Evolutionary conservation across 257 asterid species (phyloP), one percentile per base, ranked within the genome.

Genomic region (Rubia yunnanensis): DNA sequence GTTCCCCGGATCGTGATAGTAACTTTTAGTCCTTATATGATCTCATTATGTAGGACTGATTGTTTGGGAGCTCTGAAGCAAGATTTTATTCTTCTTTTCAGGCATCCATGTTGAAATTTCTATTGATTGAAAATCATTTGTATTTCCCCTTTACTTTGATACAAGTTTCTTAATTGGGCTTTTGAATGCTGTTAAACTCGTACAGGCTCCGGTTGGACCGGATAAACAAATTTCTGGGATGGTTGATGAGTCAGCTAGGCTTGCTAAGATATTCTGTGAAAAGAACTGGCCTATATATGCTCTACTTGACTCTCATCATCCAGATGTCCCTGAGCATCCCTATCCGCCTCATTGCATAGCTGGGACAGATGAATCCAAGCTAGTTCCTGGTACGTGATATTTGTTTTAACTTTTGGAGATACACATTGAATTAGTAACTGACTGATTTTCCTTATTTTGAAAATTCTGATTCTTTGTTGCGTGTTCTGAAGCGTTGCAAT

Each of bases 291-390:
- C 99, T 31, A 60, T 92, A 14, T 89, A 70, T 73, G 94, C 89
- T 70, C 50, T 92, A 17, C 78, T 82, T 65, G 96, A 92, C 58
- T 55, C 89, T 65, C 99, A 92, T 73, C 86, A 84, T 78, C 95
- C 95, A 1, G 88, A 92, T 77, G 53, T 92, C 63, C 97, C 96
- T 1, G 97, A 92, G 79, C 92, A 81, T 34, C 99, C 97, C 20
- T 74, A 86, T 81, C 99, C 99, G 71, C 95, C 96, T 74, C 97
- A 92, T 80, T 92, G 99, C 64, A 79, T 89, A 39, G 63, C 68
- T 23, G 99, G 97, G 69, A 79, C 92, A 5, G 86, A 87, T 14
- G 97, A 92, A 79, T 71, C 96, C 5, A 79, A 78, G 63, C 66
- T 92, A 70, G 97, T 92, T 78, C 95, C 97, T 10, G 81, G 99